phyloP scores from a whole-genome alignment of 345 rosid species.

The Euphorbia lathyris region DNA sequence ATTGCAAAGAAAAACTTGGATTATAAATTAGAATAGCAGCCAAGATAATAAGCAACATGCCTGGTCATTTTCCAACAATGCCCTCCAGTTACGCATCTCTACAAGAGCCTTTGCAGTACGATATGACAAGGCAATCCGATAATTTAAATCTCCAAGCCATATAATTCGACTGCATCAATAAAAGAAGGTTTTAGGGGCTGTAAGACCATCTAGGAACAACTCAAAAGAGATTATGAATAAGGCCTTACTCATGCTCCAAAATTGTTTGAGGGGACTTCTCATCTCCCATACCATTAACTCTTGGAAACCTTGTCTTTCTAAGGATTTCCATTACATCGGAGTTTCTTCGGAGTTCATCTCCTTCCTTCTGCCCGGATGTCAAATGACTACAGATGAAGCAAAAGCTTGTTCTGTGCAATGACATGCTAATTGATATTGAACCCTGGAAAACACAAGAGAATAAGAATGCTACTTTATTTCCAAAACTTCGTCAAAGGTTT shows the following conservation, averaged over 20 bases:
- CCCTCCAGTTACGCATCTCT: slow-evolving; percentile 97
- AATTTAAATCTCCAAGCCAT: slow-evolving; percentile 98
- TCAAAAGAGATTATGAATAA: not conserved
- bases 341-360: slow-evolving; percentile 87
- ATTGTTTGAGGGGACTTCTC: slow-evolving; percentile 83
- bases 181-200: not conserved
- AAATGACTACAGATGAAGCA: slow-evolving; percentile 97
- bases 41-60: slow-evolving; percentile 30
- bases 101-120: slow-evolving; percentile 87
- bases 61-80: slow-evolving; percentile 92
- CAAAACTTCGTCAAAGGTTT: slow-evolving; percentile 9
- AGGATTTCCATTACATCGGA: slow-evolving; percentile 97
- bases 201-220: not conserved
- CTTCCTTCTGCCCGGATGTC: slow-evolving; percentile 97
- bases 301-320: slow-evolving; percentile 90
- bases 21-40: not conserved
- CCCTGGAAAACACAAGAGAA: slow-evolving; percentile 57
- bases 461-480: not conserved
- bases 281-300: slow-evolving; percentile 54
- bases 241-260: slow-evolving; percentile 77
- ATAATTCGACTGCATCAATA: slow-evolving; percentile 64
- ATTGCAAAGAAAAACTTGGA: not conserved
- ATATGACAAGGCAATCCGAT: slow-evolving; percentile 84
- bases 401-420: slow-evolving; percentile 86
- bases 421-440: slow-evolving; percentile 96